These are phyloP conservation scores for Podospora appendiculata DNA, from an alignment of 495 filamentous ascomycete genomes.

Conservation along the genomic window DNA sequence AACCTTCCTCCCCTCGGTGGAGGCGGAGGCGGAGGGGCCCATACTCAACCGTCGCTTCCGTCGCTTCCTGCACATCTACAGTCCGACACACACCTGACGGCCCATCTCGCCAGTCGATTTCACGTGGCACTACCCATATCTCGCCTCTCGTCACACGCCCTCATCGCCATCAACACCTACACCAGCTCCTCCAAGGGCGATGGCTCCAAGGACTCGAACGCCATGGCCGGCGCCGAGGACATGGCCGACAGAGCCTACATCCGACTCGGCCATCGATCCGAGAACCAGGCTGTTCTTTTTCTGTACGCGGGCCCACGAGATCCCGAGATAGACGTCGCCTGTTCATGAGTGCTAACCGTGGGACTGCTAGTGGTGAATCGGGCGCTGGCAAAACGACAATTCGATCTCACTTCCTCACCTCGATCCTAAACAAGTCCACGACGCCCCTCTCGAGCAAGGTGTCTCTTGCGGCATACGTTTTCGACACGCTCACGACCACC, in stretches of 20 bases:
- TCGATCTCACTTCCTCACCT: conserved; percentile 76
- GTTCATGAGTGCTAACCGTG: conserved; percentile 14
- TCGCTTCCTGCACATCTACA: conserved; percentile 85
- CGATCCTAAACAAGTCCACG: conserved; percentile 77
- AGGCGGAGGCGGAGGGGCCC: conserved; percentile 49
- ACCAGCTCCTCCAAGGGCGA: conserved; percentile 78
- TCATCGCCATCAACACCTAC: conserved; percentile 89
- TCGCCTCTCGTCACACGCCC: conserved; percentile 78
- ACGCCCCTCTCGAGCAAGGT: conserved; percentile 89
- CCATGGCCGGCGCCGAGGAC: conserved; percentile 81
- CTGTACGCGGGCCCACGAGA: conserved; percentile 51
- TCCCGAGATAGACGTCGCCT: background rate
- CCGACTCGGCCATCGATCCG: conserved; percentile 77
- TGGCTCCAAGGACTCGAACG: conserved; percentile 78
- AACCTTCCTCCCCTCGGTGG: conserved; percentile 28
- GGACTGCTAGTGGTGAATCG: conserved; percentile 67
- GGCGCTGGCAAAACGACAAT: conserved; percentile 94
- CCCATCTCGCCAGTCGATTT: conserved; percentile 92
- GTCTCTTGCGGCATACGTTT: conserved; percentile 87
- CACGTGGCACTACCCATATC: conserved; percentile 84
- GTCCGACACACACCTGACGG: conserved; percentile 92
- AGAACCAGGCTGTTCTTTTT: conserved; percentile 89
- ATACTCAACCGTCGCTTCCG: conserved; percentile 84
- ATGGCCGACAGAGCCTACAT: conserved; percentile 77
- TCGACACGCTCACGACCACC: conserved; percentile 94